These are phyloP conservation scores for Diaporthe citriasiana DNA, from an alignment of 2,329 filamentous ascomycete species.

Conservation along the genomic window DNA sequence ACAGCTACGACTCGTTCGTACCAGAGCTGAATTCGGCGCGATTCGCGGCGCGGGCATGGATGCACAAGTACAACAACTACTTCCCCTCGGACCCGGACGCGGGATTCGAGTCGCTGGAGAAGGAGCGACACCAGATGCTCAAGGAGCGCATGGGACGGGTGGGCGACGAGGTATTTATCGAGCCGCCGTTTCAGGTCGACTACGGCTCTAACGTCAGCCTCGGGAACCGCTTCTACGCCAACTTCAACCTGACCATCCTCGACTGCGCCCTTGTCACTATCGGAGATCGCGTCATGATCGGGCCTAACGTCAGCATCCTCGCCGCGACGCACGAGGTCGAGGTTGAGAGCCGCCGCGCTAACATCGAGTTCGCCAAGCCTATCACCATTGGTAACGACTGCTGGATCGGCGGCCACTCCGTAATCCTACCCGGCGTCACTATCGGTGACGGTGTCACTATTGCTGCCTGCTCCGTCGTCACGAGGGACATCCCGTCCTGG, in stretches of 20 bases:
- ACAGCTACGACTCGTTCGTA: slow-evolving; percentile 64
- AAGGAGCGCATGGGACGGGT: slow-evolving; percentile 63
- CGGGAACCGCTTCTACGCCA: slow-evolving; percentile 73
- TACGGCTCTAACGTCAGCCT: slow-evolving; percentile 76
- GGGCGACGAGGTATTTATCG: slow-evolving; percentile 69
- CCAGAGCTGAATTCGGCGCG: slow-evolving; percentile 64
- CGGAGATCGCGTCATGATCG: slow-evolving; percentile 79
- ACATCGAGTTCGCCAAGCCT: slow-evolving; percentile 61
- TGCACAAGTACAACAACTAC: slow-evolving; percentile 70
- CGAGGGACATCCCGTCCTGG: slow-evolving; percentile 59
- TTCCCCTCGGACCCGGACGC: slow-evolving; percentile 55
- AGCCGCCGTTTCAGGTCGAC: slow-evolving; percentile 73
- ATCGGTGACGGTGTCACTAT: slow-evolving; percentile 22
- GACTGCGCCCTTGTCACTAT: slow-evolving; percentile 80
- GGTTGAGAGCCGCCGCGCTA: slow-evolving; percentile 61
- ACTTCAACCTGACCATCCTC: slow-evolving; percentile 75
- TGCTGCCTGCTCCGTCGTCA: slow-evolving; percentile 20
- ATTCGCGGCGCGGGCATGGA: slow-evolving; percentile 65
- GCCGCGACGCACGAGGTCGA: slow-evolving; percentile 80
- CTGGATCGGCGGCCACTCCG: slow-evolving; percentile 28
- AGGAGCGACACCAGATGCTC: slow-evolving; percentile 61
- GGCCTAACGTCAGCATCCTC: slow-evolving; percentile 79
- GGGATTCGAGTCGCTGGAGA: slow-evolving; percentile 47
- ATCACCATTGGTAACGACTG: slow-evolving; percentile 49
- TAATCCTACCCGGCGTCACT: slow-evolving; percentile 23